Evolutionary conservation across 2,329 filamentous ascomycete genomes (phyloP), one percentile per base, ranked within the genome.

Genomic region (Periglandula ipomoeae): DNA sequence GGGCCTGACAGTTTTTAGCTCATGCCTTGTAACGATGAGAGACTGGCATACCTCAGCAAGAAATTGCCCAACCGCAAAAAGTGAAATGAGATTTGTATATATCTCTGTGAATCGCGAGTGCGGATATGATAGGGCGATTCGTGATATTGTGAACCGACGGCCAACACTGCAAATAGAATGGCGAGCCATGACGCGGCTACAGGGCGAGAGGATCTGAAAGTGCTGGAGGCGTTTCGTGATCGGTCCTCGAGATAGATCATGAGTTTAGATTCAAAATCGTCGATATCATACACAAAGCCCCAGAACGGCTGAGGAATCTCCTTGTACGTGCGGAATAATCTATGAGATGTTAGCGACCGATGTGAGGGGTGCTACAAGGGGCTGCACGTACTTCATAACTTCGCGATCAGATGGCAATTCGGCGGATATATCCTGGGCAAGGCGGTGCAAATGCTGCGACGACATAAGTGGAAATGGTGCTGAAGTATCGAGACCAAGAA

Each of bases 401-500:
- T 84, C 81, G 32, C 80, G 67, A 55, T 84, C 80, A 0, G 80
- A 81, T 2, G 81, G 81, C 19, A 84, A 67, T 58, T 83, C 79
- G 6, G 72, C 68, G 2, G 75, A 75, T 43, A 84, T 83, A 51
- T 84, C 81, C 23, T 73, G 67, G 0, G 79, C 79, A 51, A 84
- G 64, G 46, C 70, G 71, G 53, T 82, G 76, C 35, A 84, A 71
- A 52, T 84, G 79, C 27, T 74, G 71, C 17, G 75, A 70, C 7
- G 81, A 84, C 81, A 84, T 84, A 57, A 84, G 71, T 23, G 81
- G 81, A 57, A 83, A 84, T 2, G 81, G 79, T 26, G 81, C 80
- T 30, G 79, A 82, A 49, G 79, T 82, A 58, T 84, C 80, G 32
- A 84, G 68, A 13, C 81, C 81, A 22, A 84, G 69, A 44, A 84